These are phyloP conservation scores for Paspalum notatum DNA, from an alignment of 176 grass and related monocot species.

Conservation along the genomic window DNA sequence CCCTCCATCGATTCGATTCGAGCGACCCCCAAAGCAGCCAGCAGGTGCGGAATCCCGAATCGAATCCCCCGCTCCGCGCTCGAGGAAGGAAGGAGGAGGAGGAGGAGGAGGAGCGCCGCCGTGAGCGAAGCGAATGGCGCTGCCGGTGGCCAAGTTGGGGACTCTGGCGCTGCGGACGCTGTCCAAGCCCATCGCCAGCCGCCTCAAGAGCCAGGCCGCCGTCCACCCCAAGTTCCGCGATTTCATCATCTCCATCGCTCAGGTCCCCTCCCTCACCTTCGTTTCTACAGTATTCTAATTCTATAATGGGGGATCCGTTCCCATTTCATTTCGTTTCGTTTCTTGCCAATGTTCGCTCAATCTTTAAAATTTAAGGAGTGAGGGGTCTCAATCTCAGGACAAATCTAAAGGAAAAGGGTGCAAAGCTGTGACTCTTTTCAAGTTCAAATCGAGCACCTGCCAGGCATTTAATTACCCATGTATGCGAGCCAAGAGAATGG, in stretches of 20 bases:
- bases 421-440: too few species aligned
- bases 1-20: background rate
- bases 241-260: slow-evolving; percentile 81
- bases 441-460: too few species aligned
- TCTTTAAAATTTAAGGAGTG: background rate
- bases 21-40: background rate
- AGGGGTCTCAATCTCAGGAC: background rate
- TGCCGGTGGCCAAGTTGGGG: slow-evolving; percentile 88
- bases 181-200: slow-evolving; percentile 88
- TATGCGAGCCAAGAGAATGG: too few species aligned
- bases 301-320: background rate
- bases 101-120: background rate
- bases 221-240: slow-evolving; percentile 89
- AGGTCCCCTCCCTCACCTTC: slow-evolving; percentile 41
- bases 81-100: background rate
- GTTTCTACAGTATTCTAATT: background rate
- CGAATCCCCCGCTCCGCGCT: background rate
- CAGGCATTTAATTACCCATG: too few species aligned
- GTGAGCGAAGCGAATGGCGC: slow-evolving; percentile 53
- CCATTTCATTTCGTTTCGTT: background rate
- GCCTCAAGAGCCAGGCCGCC: slow-evolving; percentile 91
- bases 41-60: background rate
- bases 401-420: background rate
- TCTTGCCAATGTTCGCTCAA: background rate
- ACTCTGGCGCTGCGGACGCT: slow-evolving; percentile 78